Base-by-base conservation (phyloP, 2,329 filamentous ascomycete genomes). In the Monilinia fructicola region DNA sequence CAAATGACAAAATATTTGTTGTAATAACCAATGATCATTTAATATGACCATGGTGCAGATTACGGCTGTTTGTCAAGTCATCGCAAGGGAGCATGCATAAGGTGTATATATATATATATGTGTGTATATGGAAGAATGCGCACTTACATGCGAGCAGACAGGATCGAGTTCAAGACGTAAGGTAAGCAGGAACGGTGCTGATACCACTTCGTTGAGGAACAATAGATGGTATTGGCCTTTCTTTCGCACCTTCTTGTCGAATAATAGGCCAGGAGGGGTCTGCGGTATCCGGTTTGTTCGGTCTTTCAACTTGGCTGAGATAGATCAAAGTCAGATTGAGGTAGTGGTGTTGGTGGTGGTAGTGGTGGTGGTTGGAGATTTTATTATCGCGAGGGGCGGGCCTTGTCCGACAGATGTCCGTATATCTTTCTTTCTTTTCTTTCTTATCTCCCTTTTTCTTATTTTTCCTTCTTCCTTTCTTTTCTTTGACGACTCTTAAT, bases 81-180 rank as follows among this genome's bases (percentile, higher is more conserved):
- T 35, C 5, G 31, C 31, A 35, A 35, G 52, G 61, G 48, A 23
- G 18, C 52, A 64, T 65, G 63, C 42, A 38, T 35, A 6, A 35
- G 5, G 31, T 35, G 31, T 35, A 6, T 42, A 42, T 5, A 42
- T 42, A 42, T 38, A 10, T 38, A 10, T 38, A 38, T 38, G 10
- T 38, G 12, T 60, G 66, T 59, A 68, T 35, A 54, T 9, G 69
- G 66, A 42, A 59, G 52, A 54, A 64, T 67, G 65, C 56, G 67
- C 67, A 73, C 71, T 73, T 70, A 73, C 70, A 64, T 67, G 63
- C 54, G 54, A 69, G 63, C 52, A 54, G 61, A 67, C 44, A 50
- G 66, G 67, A 58, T 68, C 67, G 69, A 64, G 52, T 56, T 56
- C 21, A 40, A 56, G 55, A 42, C 12, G 40, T 42, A 26, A n/a